Evolutionary conservation across 495 filamentous ascomycete species (phyloP), one percentile per base, ranked within the genome.

Genomic region (Xylaria venustula): DNA sequence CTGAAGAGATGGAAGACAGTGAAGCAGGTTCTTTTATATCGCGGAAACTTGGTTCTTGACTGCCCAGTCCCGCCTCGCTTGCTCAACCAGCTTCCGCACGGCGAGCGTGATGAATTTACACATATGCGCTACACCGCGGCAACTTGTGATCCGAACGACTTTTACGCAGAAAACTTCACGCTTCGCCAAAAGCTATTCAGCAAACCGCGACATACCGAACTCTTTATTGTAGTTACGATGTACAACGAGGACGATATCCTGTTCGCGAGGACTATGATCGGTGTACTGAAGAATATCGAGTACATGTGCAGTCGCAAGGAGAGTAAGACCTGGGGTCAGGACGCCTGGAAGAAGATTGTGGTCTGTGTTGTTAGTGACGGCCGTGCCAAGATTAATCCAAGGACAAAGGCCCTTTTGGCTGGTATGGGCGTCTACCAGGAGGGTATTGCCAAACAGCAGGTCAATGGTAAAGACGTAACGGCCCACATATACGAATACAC

Each of bases 401-500:
- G 95, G 53, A 98, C 95, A 7, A 85, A 88, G 64, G 92, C 93
- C 42, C 87, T 98, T 26, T 73, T 99, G 52, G 92, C 95, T 7
- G 95, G 85, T 79, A 85, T 99, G 82, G 95, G 95, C 67, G 90
- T 94, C 50, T 99, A 96, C 66, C 95, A 99, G 71, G 95, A 99
- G 67, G 95, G 95, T 59, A 97, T 99, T 73, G 95, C 93, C 50
- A 99, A 98, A 80, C 92, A 97, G 69, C 90, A 96, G 73, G 95
- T 99, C 72, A 98, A 96, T 72, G 86, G 87, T 63, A 95, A 98
- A 76, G 92, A 97, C 64, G 95, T 99, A 51, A 97, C 94, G 44
- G 93, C 95, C 3, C 95, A 99, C 73, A 93, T 98, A 62, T 99
- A 99, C 83, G 94, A 99, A 77, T 99, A 99, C 76, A 99, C 95